These are phyloP conservation scores for Chlamydomonas sphaeroides DNA, from an alignment of 139 green algal genomes.

Conservation along the genomic window DNA sequence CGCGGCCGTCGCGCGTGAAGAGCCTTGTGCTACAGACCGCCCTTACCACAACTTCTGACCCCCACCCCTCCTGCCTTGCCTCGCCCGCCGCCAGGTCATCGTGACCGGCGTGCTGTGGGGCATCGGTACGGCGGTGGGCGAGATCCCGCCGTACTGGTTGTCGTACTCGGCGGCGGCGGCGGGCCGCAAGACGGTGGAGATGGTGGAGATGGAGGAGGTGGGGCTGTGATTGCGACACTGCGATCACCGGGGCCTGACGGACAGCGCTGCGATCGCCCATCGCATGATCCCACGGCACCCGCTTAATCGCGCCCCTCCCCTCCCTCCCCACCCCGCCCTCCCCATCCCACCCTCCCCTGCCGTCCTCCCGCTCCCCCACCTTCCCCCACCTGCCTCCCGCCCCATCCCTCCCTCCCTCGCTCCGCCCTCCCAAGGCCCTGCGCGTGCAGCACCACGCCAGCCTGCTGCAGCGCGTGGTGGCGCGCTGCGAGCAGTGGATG, in stretches of 20 bases:
- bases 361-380: not conserved
- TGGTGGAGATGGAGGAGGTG: slow-evolving; percentile 69
- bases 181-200: slow-evolving; percentile 56
- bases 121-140: slow-evolving; percentile 87
- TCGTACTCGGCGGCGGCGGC: slow-evolving; percentile 82
- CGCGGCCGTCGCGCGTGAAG: too few relatives aligned
- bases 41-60: too few relatives aligned
- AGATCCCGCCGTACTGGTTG: slow-evolving; percentile 92
- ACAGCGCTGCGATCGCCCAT: too few relatives aligned
- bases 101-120: slow-evolving; percentile 85
- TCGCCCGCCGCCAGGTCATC: slow-evolving; percentile 64
- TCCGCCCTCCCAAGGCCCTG: slow-evolving; percentile 3
- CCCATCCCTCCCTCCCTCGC: too few relatives aligned
- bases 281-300: too few relatives aligned
- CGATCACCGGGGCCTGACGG: too few relatives aligned
- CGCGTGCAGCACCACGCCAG: not conserved
- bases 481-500: slow-evolving; percentile 79
- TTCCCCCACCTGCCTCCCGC: not conserved
- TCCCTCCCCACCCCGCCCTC: not conserved
- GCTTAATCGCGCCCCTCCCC: too few relatives aligned
- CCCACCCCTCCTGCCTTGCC: not conserved
- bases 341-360: not conserved
- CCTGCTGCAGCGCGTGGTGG: not conserved
- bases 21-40: too few relatives aligned
- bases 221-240: too few relatives aligned